Evolutionary conservation across 768 basidiomycete genomes (phyloP).

Genomic region (Chlorophyllum brunneum): DNA sequence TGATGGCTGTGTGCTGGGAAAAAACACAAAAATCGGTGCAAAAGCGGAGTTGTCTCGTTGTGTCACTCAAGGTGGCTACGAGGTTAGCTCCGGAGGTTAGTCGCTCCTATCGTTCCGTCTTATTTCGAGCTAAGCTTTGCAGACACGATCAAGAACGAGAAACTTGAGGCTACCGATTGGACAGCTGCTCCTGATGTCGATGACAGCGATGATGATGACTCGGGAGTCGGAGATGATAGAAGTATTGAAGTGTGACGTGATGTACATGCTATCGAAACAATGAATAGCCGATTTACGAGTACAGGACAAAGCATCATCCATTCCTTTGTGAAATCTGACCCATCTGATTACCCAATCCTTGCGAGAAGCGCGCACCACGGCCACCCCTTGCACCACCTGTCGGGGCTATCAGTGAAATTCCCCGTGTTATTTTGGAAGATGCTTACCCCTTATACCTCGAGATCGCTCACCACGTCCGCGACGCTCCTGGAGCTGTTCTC

Average conservation of each 20-base stretch:
- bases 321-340: constrained; percentile 27
- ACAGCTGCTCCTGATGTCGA: constrained; percentile 23
- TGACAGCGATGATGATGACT: constrained; percentile 14
- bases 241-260: neutral
- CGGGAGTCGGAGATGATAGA: neutral
- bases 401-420: neutral
- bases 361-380: constrained; percentile 76
- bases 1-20: constrained; percentile 73
- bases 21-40: constrained; percentile 64
- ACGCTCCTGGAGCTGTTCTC: constrained; percentile 76
- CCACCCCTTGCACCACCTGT: constrained; percentile 61
- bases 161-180: constrained; percentile 35
- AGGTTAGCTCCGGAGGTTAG: constrained; percentile 61
- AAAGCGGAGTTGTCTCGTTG: constrained; percentile 68
- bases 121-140: neutral
- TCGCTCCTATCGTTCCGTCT: neutral
- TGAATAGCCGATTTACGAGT: neutral
- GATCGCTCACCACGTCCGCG: constrained; percentile 70
- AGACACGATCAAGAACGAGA: constrained; percentile 51
- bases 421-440: neutral
- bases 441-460: constrained; percentile 57
- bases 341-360: constrained; percentile 83
- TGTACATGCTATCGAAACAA: neutral
- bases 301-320: constrained; percentile 2
- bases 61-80: constrained; percentile 76